Evolutionary conservation across 192 early-diverging fungal genomes (phyloP), one percentile per base, ranked within the genome.

Genomic region (Backusella macrospora): DNA sequence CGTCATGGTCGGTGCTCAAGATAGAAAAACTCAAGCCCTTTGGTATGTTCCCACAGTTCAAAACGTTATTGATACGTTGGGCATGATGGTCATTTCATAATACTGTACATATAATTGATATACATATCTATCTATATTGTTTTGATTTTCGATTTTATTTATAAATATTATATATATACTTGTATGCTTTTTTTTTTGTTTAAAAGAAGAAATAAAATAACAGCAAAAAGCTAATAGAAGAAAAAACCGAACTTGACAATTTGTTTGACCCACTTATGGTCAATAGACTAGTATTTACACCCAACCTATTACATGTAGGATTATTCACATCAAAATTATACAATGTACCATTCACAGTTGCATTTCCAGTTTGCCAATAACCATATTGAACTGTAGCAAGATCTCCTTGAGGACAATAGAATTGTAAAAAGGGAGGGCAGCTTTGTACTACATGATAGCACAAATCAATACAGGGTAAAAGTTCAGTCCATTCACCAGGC

Each of bases 1-100:
- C 3, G 81, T 88, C 65, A 96, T 92, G 15, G 89, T 98, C 44
- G 96, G 96, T 0, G 82, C 91, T 42, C 82, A 92, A 3, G 88
- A 92, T 73, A 97, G 96, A 84, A 95, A 94, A 84, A 97, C 94
- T 14, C 78, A 88, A 14, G 96, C 96, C 0, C 74, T 84, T 62
- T 98, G 95, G 94, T 92, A 96, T 80, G 89, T 98, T 14, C 77
- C 79, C 15, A 79, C 75, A 16, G 89, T 92, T 2, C 85, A 89
- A 64, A 87, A 92, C 63, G 44, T 96, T 38, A 92, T 94, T 75
- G 72, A 76, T 52, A 34, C 65, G 15, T 43, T 82, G 39, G 63
- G 21, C 23, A 39, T 43, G 26, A 64, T 76, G 62, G 67, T 68
- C 8, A 21, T 23, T 55, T n/a, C 52, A 55, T 55, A 55, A 55